Percentiles rank a stretch among this genome's conserved stretches.
Conservation (phyloP, 2,329 filamentous ascomycete genomes). For the Fusarium torreyae region DNA sequence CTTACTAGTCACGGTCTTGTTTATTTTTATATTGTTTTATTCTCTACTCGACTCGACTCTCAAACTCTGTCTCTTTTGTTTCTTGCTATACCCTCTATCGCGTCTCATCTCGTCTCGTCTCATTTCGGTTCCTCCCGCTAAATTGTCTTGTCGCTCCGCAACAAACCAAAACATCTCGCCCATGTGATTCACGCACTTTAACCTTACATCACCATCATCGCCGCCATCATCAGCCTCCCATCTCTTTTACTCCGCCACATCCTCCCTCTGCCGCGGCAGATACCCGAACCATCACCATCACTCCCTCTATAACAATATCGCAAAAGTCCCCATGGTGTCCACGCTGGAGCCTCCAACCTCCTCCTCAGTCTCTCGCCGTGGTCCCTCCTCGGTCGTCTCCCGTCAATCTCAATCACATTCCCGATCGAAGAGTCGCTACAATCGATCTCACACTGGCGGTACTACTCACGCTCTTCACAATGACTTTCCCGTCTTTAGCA, state of each 20-base stretch:
- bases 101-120: constrained; percentile 11
- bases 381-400: constrained; percentile 71
- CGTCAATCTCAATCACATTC: constrained; percentile 70
- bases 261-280: constrained; percentile 24
- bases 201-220: constrained; percentile 22
- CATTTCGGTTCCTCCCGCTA: constrained; percentile 7
- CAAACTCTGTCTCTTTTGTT: constrained; percentile 6
- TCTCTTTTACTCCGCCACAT: constrained; percentile 36
- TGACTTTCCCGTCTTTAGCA: constrained; percentile 94
- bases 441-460: constrained; percentile 85
- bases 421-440: constrained; percentile 76
- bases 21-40: constrained; percentile 12
- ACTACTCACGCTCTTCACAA: constrained; percentile 81
- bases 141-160: constrained; percentile 41
- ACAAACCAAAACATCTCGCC: constrained; percentile 43
- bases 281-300: not conserved
- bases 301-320: constrained; percentile 15
- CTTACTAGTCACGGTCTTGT: constrained; percentile 18
- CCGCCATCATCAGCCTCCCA: constrained; percentile 35
- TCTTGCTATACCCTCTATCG: constrained; percentile 6
- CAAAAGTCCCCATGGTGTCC: constrained; percentile 70
- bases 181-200: constrained; percentile 45
- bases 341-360: constrained; percentile 66
- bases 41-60: constrained; percentile 7
- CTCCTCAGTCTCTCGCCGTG: constrained; percentile 70